A percentile compares a stretch with the other conserved stretches of the same genome.
phyloP scores from a whole-genome alignment of 495 filamentous ascomycete genomes.

The Hamigera avellanea region DNA sequence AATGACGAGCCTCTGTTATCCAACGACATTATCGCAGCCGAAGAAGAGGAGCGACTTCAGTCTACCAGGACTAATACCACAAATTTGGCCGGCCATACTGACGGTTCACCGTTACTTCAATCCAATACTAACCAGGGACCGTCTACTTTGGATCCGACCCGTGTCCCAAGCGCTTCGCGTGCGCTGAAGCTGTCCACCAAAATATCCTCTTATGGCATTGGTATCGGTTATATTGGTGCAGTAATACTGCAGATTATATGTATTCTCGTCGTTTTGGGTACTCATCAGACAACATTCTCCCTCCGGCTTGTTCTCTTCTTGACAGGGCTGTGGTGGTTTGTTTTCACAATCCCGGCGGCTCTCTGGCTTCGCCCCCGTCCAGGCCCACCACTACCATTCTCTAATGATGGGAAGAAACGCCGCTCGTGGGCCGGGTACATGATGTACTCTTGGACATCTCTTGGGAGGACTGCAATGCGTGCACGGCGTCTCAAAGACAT shows the following conservation, averaged over 20 bases:
- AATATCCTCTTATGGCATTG: slow-evolving; percentile 83
- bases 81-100: slow-evolving; percentile 17
- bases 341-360: slow-evolving; percentile 81
- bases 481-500: slow-evolving; percentile 77
- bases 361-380: slow-evolving; percentile 86
- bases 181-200: slow-evolving; percentile 67
- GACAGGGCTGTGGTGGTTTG: slow-evolving; percentile 89
- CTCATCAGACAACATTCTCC: slow-evolving; percentile 64
- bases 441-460: slow-evolving; percentile 69
- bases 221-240: slow-evolving; percentile 79
- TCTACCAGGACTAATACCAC: background rate
- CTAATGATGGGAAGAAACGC: slow-evolving; percentile 22
- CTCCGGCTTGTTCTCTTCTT: slow-evolving; percentile 75
- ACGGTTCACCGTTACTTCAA: slow-evolving; percentile 16
- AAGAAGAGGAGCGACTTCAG: too few species aligned
- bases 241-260: slow-evolving; percentile 67
- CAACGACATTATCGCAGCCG: background rate
- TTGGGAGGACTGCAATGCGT: slow-evolving; percentile 66
- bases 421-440: slow-evolving; percentile 53
- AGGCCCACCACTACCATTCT: slow-evolving; percentile 57
- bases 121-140: slow-evolving; percentile 3
- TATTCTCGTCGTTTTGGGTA: slow-evolving; percentile 57
- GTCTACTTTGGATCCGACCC: slow-evolving; percentile 1
- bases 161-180: slow-evolving; percentile 30
- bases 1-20: background rate